Evolutionary conservation across 169 alveolate genomes (phyloP).

Genomic region (Babesia bovis): DNA sequence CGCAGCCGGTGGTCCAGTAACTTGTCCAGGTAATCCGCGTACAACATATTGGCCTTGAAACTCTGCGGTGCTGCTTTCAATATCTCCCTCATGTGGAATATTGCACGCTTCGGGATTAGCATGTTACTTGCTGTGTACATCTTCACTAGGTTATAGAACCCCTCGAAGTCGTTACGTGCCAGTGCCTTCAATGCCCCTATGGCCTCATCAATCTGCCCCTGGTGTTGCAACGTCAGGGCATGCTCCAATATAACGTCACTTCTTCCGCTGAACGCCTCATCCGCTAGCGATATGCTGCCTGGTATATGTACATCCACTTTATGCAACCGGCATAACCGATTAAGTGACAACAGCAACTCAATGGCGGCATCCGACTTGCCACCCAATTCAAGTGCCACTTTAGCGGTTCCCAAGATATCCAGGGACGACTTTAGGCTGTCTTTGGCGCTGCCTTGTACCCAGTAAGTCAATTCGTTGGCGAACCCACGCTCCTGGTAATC

Average conservation of each 20-base stretch:
- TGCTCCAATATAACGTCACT: slow-evolving; percentile 41
- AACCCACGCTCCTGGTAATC: slow-evolving; percentile 13
- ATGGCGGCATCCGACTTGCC: slow-evolving; percentile 29
- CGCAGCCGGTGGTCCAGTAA: slow-evolving; percentile 41
- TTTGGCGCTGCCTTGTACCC: neutral
- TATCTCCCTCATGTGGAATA: slow-evolving; percentile 37
- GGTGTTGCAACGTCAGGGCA: slow-evolving; percentile 41
- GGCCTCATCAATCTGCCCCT: slow-evolving; percentile 48
- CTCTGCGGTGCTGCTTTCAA: slow-evolving; percentile 31
- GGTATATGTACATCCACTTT: slow-evolving; percentile 40
- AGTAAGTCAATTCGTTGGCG: slow-evolving; percentile 9
- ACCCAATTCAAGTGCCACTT: slow-evolving; percentile 51
- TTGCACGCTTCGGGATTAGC: slow-evolving; percentile 48
- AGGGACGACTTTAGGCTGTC: slow-evolving; percentile 1
- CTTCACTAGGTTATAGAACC: slow-evolving; percentile 52
- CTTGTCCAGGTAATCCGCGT: slow-evolving; percentile 50
- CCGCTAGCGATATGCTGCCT: slow-evolving; percentile 25
- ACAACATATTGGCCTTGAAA: slow-evolving; percentile 54
- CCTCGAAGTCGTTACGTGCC: slow-evolving; percentile 29
- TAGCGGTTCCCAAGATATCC: slow-evolving; percentile 47
- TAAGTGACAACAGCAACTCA: slow-evolving; percentile 29
- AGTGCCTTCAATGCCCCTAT: slow-evolving; percentile 7
- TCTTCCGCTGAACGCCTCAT: slow-evolving; percentile 9
- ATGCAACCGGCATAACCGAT: slow-evolving; percentile 29
- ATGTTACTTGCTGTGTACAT: slow-evolving; percentile 46